Conservation (phyloP, 2,329 filamentous ascomycete species). For the Penicillium sp. region DNA sequence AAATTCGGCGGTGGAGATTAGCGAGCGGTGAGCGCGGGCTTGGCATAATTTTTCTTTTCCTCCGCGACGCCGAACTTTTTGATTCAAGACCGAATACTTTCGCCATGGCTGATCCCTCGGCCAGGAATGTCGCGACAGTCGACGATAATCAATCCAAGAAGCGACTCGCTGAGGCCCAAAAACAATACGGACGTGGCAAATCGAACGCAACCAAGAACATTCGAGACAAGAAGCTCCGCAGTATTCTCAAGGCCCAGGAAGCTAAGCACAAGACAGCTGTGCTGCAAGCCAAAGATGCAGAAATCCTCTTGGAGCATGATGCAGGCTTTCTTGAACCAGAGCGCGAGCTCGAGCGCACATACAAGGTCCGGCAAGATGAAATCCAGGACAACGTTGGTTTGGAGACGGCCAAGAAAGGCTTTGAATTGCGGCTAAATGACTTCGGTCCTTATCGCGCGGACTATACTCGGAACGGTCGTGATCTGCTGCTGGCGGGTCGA, state of each 20-base stretch:
- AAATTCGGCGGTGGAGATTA: constrained; percentile 36
- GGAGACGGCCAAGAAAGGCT: constrained; percentile 85
- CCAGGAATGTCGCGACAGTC: constrained; percentile 27
- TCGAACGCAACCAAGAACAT: constrained; percentile 66
- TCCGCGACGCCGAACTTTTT: constrained; percentile 10
- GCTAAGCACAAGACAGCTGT: constrained; percentile 74
- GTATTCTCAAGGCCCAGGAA: constrained; percentile 72
- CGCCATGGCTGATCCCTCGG: constrained; percentile 29
- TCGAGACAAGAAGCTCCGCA: constrained; percentile 83
- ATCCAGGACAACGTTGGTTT: constrained; percentile 68
- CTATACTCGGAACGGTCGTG: constrained; percentile 82
- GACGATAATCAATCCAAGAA: constrained; percentile 39
- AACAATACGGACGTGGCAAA: constrained; percentile 77
- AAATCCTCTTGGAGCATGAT: constrained; percentile 85
- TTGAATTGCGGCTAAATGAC: constrained; percentile 76
- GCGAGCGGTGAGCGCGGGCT: constrained; percentile 31
- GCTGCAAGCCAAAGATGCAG: constrained; percentile 84
- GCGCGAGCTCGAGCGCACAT: constrained; percentile 80
- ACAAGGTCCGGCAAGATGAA: constrained; percentile 84
- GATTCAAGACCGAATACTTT: constrained; percentile 5
- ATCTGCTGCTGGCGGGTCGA: constrained; percentile 75
- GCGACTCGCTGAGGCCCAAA: constrained; percentile 52
- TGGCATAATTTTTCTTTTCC: constrained; percentile 34
- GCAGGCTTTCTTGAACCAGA: constrained; percentile 84
- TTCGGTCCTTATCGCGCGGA: constrained; percentile 84